Percentiles rank a stretch among this genome's conserved stretches.
Conservation (phyloP, 805 yeast species). For the Nakazawaea laoshanensis region DNA sequence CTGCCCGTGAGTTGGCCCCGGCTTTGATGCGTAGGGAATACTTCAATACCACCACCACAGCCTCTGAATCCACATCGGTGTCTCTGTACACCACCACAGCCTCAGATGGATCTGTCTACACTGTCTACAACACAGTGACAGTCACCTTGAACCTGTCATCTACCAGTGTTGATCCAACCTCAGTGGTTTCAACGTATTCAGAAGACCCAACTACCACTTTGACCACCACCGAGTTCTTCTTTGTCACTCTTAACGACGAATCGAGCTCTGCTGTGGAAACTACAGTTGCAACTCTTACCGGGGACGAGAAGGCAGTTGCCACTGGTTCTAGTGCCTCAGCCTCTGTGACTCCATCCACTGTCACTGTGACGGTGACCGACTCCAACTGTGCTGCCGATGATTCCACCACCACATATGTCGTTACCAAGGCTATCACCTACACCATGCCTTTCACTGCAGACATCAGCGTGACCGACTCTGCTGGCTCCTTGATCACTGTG, state of each 20-base stretch:
- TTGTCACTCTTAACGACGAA: slow-evolving; percentile 4
- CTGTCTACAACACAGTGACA: slow-evolving; percentile 11
- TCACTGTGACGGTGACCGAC: slow-evolving; percentile 19
- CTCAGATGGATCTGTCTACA: slow-evolving; percentile 11
- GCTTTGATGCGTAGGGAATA: slow-evolving; percentile 7
- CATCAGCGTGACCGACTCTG: slow-evolving; percentile 20
- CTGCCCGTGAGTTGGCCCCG: slow-evolving; percentile 6
- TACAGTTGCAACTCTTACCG: slow-evolving; percentile 6
- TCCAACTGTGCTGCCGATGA: slow-evolving; percentile 11
- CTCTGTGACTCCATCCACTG: slow-evolving; percentile 5
- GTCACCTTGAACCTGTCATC: slow-evolving; percentile 7
- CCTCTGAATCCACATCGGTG: slow-evolving; percentile 8
- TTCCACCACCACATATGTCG: slow-evolving; percentile 13
- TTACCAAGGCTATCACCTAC: slow-evolving; percentile 15
- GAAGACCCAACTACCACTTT: slow-evolving; percentile 10
- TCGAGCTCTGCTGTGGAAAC: slow-evolving; percentile 5
- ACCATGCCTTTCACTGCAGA: slow-evolving; percentile 23
- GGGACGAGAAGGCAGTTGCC: slow-evolving; percentile 4
- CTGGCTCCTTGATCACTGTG: slow-evolving; percentile 20
- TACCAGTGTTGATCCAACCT: slow-evolving; percentile 1
- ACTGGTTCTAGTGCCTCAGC: slow-evolving; percentile 5
- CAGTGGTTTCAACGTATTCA: not conserved
- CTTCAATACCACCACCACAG: slow-evolving; percentile 6
- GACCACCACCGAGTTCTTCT: slow-evolving; percentile 11
- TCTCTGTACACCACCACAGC: slow-evolving; percentile 12